Conservation (phyloP, 208 protist species). For the Leishmania braziliensis region DNA sequence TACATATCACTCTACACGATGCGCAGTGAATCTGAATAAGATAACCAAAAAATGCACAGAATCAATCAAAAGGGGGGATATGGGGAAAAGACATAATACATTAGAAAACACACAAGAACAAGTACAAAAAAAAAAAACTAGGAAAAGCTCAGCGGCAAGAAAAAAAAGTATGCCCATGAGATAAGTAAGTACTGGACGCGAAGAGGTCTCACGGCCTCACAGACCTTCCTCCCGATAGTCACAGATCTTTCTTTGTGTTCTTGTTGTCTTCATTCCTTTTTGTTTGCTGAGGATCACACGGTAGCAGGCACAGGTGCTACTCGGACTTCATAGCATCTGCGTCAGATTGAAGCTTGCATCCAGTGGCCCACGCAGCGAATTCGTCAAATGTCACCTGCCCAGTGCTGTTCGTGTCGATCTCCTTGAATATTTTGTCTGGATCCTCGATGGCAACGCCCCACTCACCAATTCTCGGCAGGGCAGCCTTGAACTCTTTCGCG, state of each 20-base stretch:
- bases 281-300: background rate
- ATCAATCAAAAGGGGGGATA: background rate
- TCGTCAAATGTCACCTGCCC: constrained; percentile 84
- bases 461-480: constrained; percentile 49
- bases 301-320: background rate
- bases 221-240: background rate
- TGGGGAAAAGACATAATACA: background rate
- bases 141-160: background rate
- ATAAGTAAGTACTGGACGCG: background rate
- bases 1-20: background rate
- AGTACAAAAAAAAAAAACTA: background rate
- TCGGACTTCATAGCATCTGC: background rate
- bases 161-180: background rate
- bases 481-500: constrained; percentile 68
- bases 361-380: constrained; percentile 66
- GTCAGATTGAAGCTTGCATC: constrained; percentile 39
- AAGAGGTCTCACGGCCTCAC: background rate
- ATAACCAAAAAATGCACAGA: background rate
- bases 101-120: background rate
- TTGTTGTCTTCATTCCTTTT: background rate
- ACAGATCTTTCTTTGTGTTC: background rate
- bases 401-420: constrained; percentile 70
- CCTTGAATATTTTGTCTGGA: constrained; percentile 63
- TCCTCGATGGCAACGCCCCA: constrained; percentile 70
- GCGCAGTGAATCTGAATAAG: background rate